Conservation (phyloP, 345 rosid species). For the Eucalyptus guilfoylei region DNA sequence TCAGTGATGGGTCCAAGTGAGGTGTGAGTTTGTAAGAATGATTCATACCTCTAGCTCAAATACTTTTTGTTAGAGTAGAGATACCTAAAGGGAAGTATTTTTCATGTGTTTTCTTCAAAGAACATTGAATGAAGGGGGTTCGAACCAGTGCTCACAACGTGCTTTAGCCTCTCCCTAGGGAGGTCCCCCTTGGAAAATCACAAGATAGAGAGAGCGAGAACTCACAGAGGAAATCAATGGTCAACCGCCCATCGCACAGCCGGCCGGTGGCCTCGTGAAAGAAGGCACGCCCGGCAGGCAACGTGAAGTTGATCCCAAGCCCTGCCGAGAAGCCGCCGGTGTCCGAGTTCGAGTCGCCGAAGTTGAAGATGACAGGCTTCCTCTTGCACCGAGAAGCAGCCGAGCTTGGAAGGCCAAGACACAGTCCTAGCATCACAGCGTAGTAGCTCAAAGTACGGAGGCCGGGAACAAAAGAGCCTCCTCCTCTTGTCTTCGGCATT, state of each 20-base stretch:
- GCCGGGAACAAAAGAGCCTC: neutral
- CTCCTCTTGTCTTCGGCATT: neutral
- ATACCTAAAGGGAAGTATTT: neutral
- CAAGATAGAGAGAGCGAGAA: neutral
- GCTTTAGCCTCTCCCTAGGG: neutral
- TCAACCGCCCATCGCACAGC: constrained; percentile 30
- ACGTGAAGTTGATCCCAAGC: constrained; percentile 7
- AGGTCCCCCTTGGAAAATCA: neutral
- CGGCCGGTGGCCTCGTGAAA: constrained; percentile 1
- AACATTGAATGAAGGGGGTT: neutral
- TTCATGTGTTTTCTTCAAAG: neutral
- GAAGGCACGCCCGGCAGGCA: neutral
- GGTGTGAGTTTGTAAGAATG: neutral
- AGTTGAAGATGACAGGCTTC: constrained; percentile 24
- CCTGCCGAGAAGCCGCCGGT: constrained; percentile 36
- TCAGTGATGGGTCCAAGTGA: accelerated
- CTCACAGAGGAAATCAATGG: constrained; percentile 55
- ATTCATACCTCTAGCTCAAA: neutral
- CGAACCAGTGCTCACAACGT: neutral
- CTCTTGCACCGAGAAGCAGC: constrained; percentile 14
- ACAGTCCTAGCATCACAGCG: neutral
- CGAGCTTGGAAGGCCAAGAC: neutral
- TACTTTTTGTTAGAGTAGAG: neutral
- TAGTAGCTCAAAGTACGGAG: neutral
- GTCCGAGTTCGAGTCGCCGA: constrained; percentile 48